phyloP scores from a whole-genome alignment of 371 early-diverging fungal genomes.

The Blakeslea trispora region DNA sequence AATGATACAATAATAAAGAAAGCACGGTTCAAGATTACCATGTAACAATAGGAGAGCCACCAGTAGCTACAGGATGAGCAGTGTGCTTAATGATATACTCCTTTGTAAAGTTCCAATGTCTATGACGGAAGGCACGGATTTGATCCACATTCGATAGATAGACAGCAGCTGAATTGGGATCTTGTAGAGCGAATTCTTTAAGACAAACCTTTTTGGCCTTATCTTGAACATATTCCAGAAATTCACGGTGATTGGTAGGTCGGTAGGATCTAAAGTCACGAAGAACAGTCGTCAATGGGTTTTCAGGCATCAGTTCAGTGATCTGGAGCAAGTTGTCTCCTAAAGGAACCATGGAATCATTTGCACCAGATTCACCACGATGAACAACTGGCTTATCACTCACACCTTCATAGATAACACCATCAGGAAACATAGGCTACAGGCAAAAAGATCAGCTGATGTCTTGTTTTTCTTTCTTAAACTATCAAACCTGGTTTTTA shows the following conservation, averaged over 20 bases:
- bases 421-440: slow-evolving; percentile 84
- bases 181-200: slow-evolving; percentile 53
- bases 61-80: slow-evolving; percentile 73
- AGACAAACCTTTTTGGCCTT: slow-evolving; percentile 46
- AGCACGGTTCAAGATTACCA: no score
- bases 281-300: slow-evolving; percentile 78
- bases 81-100: slow-evolving; percentile 82
- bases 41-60: slow-evolving; percentile 63
- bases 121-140: slow-evolving; percentile 81
- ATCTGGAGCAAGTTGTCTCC: slow-evolving; percentile 83
- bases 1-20: not conserved
- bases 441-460: not conserved
- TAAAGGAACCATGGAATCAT: slow-evolving; percentile 85
- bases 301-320: slow-evolving; percentile 77
- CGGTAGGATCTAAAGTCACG: slow-evolving; percentile 80
- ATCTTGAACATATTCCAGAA: slow-evolving; percentile 67
- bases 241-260: slow-evolving; percentile 77
- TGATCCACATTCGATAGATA: slow-evolving; percentile 82
- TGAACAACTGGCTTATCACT: slow-evolving; percentile 62
- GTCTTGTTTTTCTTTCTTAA: not conserved
- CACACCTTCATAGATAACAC: slow-evolving; percentile 83
- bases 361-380: slow-evolving; percentile 87
- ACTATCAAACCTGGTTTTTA: slow-evolving; percentile 63
- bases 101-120: slow-evolving; percentile 90
- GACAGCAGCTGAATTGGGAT: slow-evolving; percentile 61